These are phyloP conservation scores for Omphalotus guepiniiformis DNA, from an alignment of 768 basidiomycete genomes.

Conservation along the genomic window DNA sequence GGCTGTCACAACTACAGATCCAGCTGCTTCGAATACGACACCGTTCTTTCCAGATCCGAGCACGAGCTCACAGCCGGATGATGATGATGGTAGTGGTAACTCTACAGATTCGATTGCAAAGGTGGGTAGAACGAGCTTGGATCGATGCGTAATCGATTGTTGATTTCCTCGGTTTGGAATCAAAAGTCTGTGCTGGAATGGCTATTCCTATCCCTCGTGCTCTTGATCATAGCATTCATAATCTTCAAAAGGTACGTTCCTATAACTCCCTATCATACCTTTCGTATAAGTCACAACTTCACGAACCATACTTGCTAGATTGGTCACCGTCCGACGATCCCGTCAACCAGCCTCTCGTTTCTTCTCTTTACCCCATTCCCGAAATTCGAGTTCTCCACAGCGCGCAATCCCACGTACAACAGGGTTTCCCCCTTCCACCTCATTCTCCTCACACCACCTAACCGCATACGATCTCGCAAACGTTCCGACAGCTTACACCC, in stretches of 20 bases:
- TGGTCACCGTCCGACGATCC: not conserved
- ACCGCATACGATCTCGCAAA: conserved; percentile 1
- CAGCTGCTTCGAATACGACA: no score
- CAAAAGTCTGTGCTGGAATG: conserved; percentile 8
- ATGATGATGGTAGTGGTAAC: no score
- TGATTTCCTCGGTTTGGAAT: no score
- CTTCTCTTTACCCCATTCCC: conserved; percentile 1
- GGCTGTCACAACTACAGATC: no score
- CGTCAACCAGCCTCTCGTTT: not conserved
- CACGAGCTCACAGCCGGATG: no score
- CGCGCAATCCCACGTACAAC: not conserved
- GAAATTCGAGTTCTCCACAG: not conserved
- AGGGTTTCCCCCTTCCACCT: not conserved
- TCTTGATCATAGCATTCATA: not conserved
- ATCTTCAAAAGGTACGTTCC: not conserved
- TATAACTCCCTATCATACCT: not conserved
- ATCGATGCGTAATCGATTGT: no score
- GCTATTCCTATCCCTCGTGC: not conserved
- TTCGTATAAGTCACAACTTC: no score
- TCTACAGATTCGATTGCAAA: no score
- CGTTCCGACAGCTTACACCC: conserved; percentile 4
- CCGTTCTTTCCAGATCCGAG: no score
- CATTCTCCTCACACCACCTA: not conserved
- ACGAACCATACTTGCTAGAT: not conserved
- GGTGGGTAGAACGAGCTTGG: no score